Evolutionary conservation across 2,329 filamentous ascomycete species (phyloP), one percentile per base, ranked within the genome.

Genomic region (Hymenoscyphus salicellus): DNA sequence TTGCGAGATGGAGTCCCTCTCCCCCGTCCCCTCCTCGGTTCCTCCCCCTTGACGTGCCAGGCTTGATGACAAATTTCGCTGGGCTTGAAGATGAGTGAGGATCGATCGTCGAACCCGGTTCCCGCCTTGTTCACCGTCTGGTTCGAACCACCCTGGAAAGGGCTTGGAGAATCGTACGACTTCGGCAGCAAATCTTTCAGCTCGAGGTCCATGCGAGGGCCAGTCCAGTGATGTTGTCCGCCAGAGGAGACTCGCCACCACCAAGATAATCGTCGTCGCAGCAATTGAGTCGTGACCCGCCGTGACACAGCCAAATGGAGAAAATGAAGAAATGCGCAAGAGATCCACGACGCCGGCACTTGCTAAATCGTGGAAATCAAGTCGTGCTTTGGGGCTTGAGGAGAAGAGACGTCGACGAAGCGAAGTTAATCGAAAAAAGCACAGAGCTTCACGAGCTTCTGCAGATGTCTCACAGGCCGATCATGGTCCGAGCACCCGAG

Each of bases 11-110:
- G 41, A 20, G 32, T 11, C 32, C 32, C 32, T 16, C 36, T 7
- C 32, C 3, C 6, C 28, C 28, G 28, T 16, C 36, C 36, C 36
- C 36, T 38, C 33, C 33, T 38, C 36, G 36, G 36, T 38, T 38
- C 36, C 36, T 23, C 20, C n/a, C 20, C 46, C 46, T 49, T 23
- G 46, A 20, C 23, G 26, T 10, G 28, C 28, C 28, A 30, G 46
- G n/a, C 20, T 20, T 46, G 41, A 23, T 26, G 46, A 49, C 46
- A 49, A 49, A 49, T 49, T 26, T 23, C 46, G 46, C 43, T 26
- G 46, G 46, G 46, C 46, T 49, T 49, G 46, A 49, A 49, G 46
- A 49, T 49, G 46, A 49, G 46, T 26, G 46, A 49, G 46, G 46
- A 49, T 49, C 46, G 46, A 49, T 49, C 46, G 46, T 49, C 46